Percentiles rank a stretch among this genome's conserved stretches.
phyloP scores from a whole-genome alignment of 345 rosid genomes.

The Eucalyptus tenuipes region DNA sequence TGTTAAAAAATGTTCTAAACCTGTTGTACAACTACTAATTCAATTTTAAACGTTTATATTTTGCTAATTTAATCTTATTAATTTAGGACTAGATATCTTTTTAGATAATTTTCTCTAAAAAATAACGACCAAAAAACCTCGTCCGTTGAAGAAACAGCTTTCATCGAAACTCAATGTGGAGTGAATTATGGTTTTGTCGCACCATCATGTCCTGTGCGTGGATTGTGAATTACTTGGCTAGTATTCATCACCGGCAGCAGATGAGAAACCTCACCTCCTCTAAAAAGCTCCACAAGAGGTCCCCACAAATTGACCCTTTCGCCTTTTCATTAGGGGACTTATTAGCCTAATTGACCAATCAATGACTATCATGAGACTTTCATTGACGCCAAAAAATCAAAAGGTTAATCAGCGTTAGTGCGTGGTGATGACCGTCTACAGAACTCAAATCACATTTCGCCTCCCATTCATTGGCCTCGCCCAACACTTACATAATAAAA shows the following conservation, averaged over 20 bases:
- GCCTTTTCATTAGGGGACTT: background rate
- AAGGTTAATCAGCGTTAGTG: background rate
- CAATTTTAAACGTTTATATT: fast-evolving
- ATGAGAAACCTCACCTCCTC: background rate
- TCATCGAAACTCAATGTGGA: background rate
- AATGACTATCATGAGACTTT: background rate
- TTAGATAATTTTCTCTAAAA: background rate
- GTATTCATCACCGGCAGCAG: background rate
- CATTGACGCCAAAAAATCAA: background rate
- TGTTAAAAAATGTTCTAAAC: background rate
- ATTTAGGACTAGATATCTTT: fast-evolving
- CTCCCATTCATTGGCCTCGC: background rate
- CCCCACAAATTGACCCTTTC: background rate
- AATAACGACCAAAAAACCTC: background rate
- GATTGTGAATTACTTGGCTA: background rate
- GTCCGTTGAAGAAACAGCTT: background rate
- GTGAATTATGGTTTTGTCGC: background rate
- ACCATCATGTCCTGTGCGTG: background rate
- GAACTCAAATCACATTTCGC: background rate
- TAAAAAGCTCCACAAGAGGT: background rate
- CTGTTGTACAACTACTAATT: fast-evolving
- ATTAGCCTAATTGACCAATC: background rate
- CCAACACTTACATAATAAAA: background rate
- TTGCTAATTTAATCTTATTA: fast-evolving
- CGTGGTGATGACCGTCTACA: background rate